These are phyloP conservation scores for Arachis monticola DNA, from an alignment of 331 rosid species.

Conservation along the genomic window DNA sequence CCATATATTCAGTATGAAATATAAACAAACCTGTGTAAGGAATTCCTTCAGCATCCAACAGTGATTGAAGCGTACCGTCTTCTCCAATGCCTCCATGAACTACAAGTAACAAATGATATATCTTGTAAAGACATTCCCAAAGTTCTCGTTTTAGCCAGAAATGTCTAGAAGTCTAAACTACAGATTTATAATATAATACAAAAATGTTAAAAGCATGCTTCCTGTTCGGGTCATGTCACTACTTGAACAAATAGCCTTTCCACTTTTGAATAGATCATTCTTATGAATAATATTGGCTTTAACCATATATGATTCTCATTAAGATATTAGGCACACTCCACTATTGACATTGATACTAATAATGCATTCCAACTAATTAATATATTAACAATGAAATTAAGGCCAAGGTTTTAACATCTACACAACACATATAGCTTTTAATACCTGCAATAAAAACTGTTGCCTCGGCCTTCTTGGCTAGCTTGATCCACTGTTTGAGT, in stretches of 20 bases:
- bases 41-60: conserved; percentile 83
- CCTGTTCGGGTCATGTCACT: conserved; percentile 3
- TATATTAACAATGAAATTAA: conserved; percentile 1
- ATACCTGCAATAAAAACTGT: conserved; percentile 90
- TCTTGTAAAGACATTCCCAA: conserved; percentile 26
- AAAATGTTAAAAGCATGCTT: conserved; percentile 19
- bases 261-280: conserved; percentile 2
- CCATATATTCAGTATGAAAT: conserved; percentile 18
- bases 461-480: conserved; percentile 79
- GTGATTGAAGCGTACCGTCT: conserved; percentile 92
- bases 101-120: conserved; percentile 42
- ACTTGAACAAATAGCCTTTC: conserved; percentile 21
- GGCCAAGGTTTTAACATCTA: conserved; percentile 27
- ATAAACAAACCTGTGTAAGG: conserved; percentile 76
- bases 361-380: conserved; percentile 4
- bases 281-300: conserved; percentile 10
- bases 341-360: neutral
- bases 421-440: conserved; percentile 25
- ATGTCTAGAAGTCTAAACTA: conserved; percentile 7
- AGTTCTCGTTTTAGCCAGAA: conserved; percentile 26
- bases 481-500: conserved; percentile 78
- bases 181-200: conserved; percentile 8
- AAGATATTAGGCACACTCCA: conserved; percentile 20
- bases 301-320: conserved; percentile 5
- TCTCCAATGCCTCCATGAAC: conserved; percentile 99